Percentiles rank a stretch among this genome's conserved stretches.
Evolutionary conservation across 2,329 filamentous ascomycete genomes (phyloP).

Genomic region (Emmonsia crescens): DNA sequence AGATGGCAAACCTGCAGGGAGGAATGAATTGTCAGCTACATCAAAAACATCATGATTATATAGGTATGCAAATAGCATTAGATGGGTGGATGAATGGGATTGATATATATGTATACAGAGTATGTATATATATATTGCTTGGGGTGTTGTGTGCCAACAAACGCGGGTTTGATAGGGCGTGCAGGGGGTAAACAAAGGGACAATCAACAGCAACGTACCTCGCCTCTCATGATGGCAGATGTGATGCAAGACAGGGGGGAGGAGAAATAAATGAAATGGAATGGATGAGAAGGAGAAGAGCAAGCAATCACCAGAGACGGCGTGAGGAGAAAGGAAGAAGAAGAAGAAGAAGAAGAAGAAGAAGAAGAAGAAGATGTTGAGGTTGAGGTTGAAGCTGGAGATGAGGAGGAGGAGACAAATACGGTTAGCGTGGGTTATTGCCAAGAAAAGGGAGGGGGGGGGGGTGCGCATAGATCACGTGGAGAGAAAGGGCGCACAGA

Average conservation of each 20-base stretch:
- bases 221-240: slow-evolving; percentile 26
- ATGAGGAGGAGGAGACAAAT: background rate
- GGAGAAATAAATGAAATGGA: background rate
- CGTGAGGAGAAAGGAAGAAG: background rate
- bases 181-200: slow-evolving; percentile 16
- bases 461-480: background rate
- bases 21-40: slow-evolving; percentile 1
- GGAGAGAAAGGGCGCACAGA: too few species aligned
- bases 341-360: background rate
- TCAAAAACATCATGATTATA: background rate
- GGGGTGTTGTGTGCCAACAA: slow-evolving; percentile 7
- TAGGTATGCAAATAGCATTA: background rate
- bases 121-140: background rate
- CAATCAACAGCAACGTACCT: slow-evolving; percentile 17
- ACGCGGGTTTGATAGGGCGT: slow-evolving; percentile 9
- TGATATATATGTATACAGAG: slow-evolving; percentile 7
- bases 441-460: background rate
- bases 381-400: too few species aligned
- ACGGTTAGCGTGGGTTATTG: background rate
- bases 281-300: background rate
- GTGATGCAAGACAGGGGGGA: background rate
- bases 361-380: background rate
- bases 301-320: background rate
- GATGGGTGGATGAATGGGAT: slow-evolving; percentile 6
- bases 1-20: slow-evolving; percentile 49